Base-by-base conservation (phyloP, 108 stramenopile genomes). In the Parietichytrium sp. region DNA sequence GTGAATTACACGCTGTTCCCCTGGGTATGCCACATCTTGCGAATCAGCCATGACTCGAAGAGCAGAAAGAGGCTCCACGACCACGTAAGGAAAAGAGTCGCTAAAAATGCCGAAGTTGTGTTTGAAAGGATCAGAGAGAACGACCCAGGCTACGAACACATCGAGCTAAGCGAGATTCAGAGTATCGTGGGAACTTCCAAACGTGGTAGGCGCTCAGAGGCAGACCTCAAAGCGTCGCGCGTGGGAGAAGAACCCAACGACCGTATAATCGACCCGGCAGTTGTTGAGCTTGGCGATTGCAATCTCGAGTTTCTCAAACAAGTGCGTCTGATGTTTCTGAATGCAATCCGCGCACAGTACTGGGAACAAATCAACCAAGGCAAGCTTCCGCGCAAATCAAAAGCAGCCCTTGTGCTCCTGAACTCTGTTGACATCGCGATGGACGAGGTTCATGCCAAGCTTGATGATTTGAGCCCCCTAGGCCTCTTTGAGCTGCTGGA, bases 281-380 rank as follows among this genome's bases (percentile, higher is more conserved):
- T 45, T 1, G 29, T 33, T 25, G 20, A 33, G 0, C 1, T n/a
- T 0, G n/a, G 29, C 12, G 12, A 1, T 18, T 42, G 42, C 1
- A 2, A 72, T 42, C 0, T 45, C 23, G 61, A 72, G 2, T 42
- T 72, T 0, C 61, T 72, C 61, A 15, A 0, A 1, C 36, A 6
- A 16, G 61, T 72, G 13, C 61, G 61, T 20, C 20, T 23, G 0
- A 72, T 72, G 61, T 72, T 72, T 38, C 61, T 72, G 38, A 38
- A 72, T 25, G 29, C 33, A 0, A 42, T 72, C 15, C 61, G 61
- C 33, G 61, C 61, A 10, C 61, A 72, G 20, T 72, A 72, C 61
- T 72, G 61, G 61, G 61, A 72, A 1, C 61, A 72, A 20, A 72
- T 72, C 42, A 36, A 72, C 12, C 38, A 25, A n/a, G 61, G 61